A percentile compares a stretch with the other conserved stretches of the same genome.
These are phyloP conservation scores for Fusarium piperis DNA, from an alignment of 2,329 filamentous ascomycete species.

Conservation along the genomic window DNA sequence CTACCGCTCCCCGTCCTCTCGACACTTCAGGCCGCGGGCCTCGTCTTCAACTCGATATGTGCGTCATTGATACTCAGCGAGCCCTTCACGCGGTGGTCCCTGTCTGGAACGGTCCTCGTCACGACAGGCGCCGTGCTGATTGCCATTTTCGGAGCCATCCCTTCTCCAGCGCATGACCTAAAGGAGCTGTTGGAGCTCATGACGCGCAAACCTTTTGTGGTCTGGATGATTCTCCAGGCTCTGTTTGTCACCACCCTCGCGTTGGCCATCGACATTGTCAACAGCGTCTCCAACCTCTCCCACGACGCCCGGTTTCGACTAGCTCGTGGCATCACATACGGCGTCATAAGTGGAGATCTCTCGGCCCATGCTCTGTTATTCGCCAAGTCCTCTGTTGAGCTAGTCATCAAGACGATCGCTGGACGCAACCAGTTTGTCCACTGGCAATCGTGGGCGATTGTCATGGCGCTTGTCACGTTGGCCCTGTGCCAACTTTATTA, in stretches of 20 bases:
- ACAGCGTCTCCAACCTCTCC: conserved; percentile 61
- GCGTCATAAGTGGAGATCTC: conserved; percentile 88
- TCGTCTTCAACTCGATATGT: conserved; percentile 99
- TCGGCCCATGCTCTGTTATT: conserved; percentile 93
- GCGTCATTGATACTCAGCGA: conserved; percentile 92
- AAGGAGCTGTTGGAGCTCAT: conserved; percentile 83
- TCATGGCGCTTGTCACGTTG: conserved; percentile 81
- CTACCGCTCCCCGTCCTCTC: conserved; percentile 93
- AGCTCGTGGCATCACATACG: conserved; percentile 85
- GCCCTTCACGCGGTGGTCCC: conserved; percentile 93
- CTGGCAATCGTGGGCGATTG: conserved; percentile 94
- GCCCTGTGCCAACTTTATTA: conserved; percentile 95
- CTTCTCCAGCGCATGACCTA: conserved; percentile 89
- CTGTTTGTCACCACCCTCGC: conserved; percentile 77
- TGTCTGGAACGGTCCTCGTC: conserved; percentile 88
- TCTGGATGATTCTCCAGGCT: conserved; percentile 88
- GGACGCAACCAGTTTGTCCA: conserved; percentile 91
- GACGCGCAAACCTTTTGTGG: conserved; percentile 76
- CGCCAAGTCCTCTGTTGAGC: conserved; percentile 95
- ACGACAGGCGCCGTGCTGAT: conserved; percentile 90
- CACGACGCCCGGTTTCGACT: conserved; percentile 76
- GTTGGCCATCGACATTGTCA: conserved; percentile 66
- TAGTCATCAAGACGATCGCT: conserved; percentile 87
- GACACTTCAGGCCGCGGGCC: conserved; percentile 91
- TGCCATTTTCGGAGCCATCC: conserved; percentile 91